Base-by-base conservation (phyloP, 2,329 filamentous ascomycete genomes). In the Corniculantispora saksenae region DNA sequence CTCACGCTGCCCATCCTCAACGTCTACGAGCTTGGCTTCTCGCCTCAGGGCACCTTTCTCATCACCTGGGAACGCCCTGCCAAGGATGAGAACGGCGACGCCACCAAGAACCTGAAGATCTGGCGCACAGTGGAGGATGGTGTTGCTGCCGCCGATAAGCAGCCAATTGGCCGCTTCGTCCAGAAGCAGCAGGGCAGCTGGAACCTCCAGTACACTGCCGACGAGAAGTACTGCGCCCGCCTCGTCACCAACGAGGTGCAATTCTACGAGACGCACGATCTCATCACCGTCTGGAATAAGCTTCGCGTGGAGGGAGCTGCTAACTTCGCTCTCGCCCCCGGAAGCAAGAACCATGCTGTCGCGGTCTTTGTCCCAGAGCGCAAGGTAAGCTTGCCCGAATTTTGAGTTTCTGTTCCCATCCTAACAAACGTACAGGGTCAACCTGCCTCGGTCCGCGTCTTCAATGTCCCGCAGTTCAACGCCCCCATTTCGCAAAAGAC, bases 191-290 rank as follows among this genome's bases (percentile, higher is more conserved):
- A 97, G 82, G 92, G 91, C 54, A 92, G 94, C 74, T 98, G 94
- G 94, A 98, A 97, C 77, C 84, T 99, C 75, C 94, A 98, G 80
- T 99, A 98, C 80, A 97, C 94, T 35, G 86, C 88, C 66, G 95
- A 99, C 76, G 95, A 99, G 84, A 87, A 89, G 77, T 94, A 92
- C 78, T 98, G 94, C 78, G 95, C 94, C 70, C 93, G 95, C 70
- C 85, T 90, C 68, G 94, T 98, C 72, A 97, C 92, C 78, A 99
- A 99, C 77, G 94, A 98, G 83, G 92, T 99, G 64, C 95, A 98
- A 74, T 97, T 99, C 79, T 98, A 94, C 82, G 87, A 97, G 79
- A 95, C 92, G 77, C 86, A 90, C 70, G 90, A 98, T 76, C 83
- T 98, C 74, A 83, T 85, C 70, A 94, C 88, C 56, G 92, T 97